Base-by-base conservation (phyloP, 2,329 filamentous ascomycete genomes). In the Diaporthe longicolla region DNA sequence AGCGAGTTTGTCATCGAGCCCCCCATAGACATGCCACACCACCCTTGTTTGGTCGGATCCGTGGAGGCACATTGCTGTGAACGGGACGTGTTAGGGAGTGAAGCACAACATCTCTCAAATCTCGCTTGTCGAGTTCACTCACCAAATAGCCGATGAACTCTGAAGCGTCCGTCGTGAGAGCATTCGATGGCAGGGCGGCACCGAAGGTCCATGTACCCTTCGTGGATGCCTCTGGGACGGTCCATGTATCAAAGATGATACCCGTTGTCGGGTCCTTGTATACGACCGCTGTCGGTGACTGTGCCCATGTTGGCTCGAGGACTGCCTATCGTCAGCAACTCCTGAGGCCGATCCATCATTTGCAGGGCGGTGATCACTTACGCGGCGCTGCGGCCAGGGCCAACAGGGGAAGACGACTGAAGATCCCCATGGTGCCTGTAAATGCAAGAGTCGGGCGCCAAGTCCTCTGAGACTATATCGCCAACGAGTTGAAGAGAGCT, bases 61-160 rank as follows among this genome's bases (percentile, higher is more conserved):
- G 81, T 81, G 9, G 83, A 82, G 66, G 83, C 76, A 78, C 84
- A 83, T 86, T 85, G 77, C 86, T 87, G 77, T 76, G 70, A 77
- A 77, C 24, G 65, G 15, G 3, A 0, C 21, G 72, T 71, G 59
- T 73, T 70, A 71, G 73, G 45, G 19, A 13, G n/a, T 15, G 13
- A 26, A 50, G 10, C 37, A 32, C 48, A 45, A 8, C 13, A n/a
- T 15, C 9, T 48, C 72, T 72, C 70, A 74, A 9, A 17, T 3
- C 24, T 32, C 24, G 19, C 75, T 19, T 26, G 19, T 70, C 15
- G 29, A 17, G 19, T 40, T 45, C 74, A 73, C 84, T 76, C 74
- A 89, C 88, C 74, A 90, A 80, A 70, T 87, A 85, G 32, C 88
- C 88, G 75, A 90, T 87, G 77, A 89, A 90, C 77, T 90, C 88